Evolutionary conservation across 164 flowering plant genomes (phyloP).

Genomic region (Piper longum): DNA sequence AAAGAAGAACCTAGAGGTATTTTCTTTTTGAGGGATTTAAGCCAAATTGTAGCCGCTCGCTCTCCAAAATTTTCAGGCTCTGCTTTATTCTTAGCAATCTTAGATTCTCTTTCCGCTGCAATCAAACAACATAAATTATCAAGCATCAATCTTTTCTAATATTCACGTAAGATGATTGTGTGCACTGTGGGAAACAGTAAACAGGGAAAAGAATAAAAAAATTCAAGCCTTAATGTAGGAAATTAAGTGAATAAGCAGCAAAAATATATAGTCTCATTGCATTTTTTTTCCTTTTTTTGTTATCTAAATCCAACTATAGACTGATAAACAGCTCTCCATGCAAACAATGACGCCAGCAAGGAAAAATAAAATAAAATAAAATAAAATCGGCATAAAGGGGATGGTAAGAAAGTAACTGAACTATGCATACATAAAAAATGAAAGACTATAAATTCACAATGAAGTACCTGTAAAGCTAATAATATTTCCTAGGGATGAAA

Average conservation of each 20-base stretch:
- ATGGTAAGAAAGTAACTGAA: no score
- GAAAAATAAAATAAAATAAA: no score
- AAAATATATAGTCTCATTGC: no score
- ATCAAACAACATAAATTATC: constrained; percentile 2
- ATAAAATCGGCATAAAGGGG: no score
- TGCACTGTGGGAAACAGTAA: background rate
- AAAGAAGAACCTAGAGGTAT: constrained; percentile 52
- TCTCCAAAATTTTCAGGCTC: constrained; percentile 58
- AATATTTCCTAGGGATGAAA: no score
- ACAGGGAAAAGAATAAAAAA: background rate
- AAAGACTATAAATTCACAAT: no score
- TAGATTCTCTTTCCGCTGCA: constrained; percentile 21
- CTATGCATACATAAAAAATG: no score
- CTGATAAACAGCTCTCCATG: no score
- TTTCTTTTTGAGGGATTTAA: constrained; percentile 32
- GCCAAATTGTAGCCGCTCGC: constrained; percentile 52
- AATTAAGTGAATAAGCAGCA: background rate
- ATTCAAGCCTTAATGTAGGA: background rate
- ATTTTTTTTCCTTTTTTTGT: no score
- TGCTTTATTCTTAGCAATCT: constrained; percentile 6
- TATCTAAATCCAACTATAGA: no score
- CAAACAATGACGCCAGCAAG: no score
- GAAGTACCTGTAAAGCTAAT: no score
- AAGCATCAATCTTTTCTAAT: background rate
- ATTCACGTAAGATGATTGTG: background rate